These are phyloP conservation scores for Musa balbisiana DNA, from an alignment of 202 grass and related monocot genomes.

Conservation along the genomic window DNA sequence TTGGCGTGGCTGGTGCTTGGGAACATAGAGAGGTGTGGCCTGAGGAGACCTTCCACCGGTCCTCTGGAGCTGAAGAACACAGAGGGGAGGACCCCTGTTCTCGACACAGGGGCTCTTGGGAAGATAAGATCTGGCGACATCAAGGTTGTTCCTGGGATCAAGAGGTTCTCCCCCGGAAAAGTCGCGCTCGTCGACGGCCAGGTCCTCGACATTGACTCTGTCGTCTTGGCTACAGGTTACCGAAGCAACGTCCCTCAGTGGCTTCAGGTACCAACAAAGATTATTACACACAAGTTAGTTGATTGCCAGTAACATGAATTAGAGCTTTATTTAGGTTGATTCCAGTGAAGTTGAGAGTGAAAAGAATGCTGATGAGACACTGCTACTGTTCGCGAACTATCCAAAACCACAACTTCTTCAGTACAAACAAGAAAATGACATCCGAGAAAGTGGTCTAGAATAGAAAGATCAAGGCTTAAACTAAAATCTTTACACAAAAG, in stretches of 20 bases:
- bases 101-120: background rate
- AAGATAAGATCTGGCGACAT: slow-evolving; percentile 1
- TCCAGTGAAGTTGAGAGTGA: too few relatives aligned
- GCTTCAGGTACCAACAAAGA: background rate
- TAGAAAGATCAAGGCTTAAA: too few relatives aligned
- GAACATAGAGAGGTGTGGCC: background rate
- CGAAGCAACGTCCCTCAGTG: slow-evolving; percentile 4
- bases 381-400: too few relatives aligned
- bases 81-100: slow-evolving; percentile 4
- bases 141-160: slow-evolving; percentile 9
- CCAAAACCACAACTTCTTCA: too few relatives aligned
- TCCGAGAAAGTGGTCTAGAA: too few relatives aligned
- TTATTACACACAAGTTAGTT: background rate
- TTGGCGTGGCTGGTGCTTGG: background rate
- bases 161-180: background rate
- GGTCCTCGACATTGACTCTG: background rate
- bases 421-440: too few relatives aligned
- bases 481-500: background rate
- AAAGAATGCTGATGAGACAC: too few relatives aligned
- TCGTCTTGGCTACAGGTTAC: slow-evolving; percentile 12
- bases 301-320: background rate
- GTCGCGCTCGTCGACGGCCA: slow-evolving; percentile 10
- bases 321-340: too few relatives aligned
- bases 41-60: background rate
- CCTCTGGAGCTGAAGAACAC: slow-evolving; percentile 3